phyloP scores from a whole-genome alignment of 768 basidiomycete species.

The Neoboletus subvelutipes region DNA sequence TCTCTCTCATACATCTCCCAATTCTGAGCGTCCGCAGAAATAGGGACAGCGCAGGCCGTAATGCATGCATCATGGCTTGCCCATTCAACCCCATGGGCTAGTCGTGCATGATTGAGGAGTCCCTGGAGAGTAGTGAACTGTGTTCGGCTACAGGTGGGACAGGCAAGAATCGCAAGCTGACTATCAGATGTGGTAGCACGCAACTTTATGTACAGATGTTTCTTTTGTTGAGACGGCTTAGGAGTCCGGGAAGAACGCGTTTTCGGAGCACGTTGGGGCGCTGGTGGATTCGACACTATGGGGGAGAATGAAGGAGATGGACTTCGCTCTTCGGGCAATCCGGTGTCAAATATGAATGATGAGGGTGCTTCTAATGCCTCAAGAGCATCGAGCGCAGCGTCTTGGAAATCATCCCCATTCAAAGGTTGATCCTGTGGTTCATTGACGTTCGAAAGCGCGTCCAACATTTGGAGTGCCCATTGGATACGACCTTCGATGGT shows the following conservation, averaged over 20 bases:
- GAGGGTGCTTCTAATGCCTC: constrained; percentile 41
- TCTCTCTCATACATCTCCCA: constrained; percentile 40
- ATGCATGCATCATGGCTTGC: constrained; percentile 54
- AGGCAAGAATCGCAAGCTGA: constrained; percentile 37
- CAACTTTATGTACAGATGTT: constrained; percentile 42
- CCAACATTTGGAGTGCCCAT: constrained; percentile 44
- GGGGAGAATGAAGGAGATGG: constrained; percentile 26
- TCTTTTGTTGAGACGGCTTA: constrained; percentile 32
- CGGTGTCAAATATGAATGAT: constrained; percentile 35
- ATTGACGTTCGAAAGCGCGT: constrained; percentile 28
- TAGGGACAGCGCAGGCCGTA: constrained; percentile 40
- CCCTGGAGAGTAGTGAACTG: constrained; percentile 54
- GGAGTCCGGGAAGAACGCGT: constrained; percentile 29
- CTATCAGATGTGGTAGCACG: constrained; percentile 28
- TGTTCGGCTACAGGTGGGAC: constrained; percentile 43
- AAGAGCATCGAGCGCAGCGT: constrained; percentile 44
- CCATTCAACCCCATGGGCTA: constrained; percentile 48
- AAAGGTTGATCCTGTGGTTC: constrained; percentile 14
- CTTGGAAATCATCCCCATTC: constrained; percentile 36
- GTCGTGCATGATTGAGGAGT: constrained; percentile 50
- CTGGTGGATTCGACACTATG: constrained; percentile 10
- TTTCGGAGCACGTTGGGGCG: constrained; percentile 22
- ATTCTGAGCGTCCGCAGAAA: constrained; percentile 32
- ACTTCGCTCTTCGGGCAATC: constrained; percentile 21
- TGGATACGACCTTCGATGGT: constrained; percentile 45